Percentiles rank a stretch among this genome's conserved stretches.
phyloP scores from a whole-genome alignment of 2,329 filamentous ascomycete genomes.

The Venturia pyrina region DNA sequence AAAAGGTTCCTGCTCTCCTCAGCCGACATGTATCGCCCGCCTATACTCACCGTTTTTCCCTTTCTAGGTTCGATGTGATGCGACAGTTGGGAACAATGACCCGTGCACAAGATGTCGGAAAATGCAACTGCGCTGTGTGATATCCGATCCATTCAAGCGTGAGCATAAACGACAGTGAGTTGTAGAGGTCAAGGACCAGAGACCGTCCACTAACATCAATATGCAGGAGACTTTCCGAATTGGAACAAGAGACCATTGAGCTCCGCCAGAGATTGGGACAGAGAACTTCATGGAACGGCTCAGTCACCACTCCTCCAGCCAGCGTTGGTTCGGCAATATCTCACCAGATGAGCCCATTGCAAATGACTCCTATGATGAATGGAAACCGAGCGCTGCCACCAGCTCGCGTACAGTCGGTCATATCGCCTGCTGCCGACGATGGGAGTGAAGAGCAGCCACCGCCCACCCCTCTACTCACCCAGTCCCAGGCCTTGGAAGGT shows the following conservation, averaged over 20 bases:
- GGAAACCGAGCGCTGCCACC: conserved; percentile 13
- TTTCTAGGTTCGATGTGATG: conserved; percentile 23
- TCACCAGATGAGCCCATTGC: neutral
- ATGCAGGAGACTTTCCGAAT: conserved; percentile 26
- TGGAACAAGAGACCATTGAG: conserved; percentile 29
- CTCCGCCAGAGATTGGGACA: conserved; percentile 24
- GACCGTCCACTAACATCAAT: neutral
- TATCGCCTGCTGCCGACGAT: conserved; percentile 15
- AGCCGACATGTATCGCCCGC: neutral
- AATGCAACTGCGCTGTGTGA: conserved; percentile 25
- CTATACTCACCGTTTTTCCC: neutral
- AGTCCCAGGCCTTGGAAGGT: conserved; percentile 23
- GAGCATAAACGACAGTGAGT: conserved; percentile 31
- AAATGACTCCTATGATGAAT: conserved; percentile 10
- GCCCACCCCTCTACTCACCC: conserved; percentile 19
- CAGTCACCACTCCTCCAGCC: conserved; percentile 23
- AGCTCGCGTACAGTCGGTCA: conserved; percentile 16
- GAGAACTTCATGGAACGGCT: conserved; percentile 19
- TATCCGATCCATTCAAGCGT: conserved; percentile 33
- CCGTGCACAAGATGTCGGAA: conserved; percentile 31
- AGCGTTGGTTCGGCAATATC: conserved; percentile 21
- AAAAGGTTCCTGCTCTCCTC: conserved; percentile 24
- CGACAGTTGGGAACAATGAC: conserved; percentile 24
- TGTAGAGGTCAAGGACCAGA: neutral
- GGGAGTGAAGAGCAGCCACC: conserved; percentile 14